A percentile compares a stretch with the other conserved stretches of the same genome.
phyloP scores from a whole-genome alignment of 805 yeast genomes.

The Yarrowia yakushimensis region DNA sequence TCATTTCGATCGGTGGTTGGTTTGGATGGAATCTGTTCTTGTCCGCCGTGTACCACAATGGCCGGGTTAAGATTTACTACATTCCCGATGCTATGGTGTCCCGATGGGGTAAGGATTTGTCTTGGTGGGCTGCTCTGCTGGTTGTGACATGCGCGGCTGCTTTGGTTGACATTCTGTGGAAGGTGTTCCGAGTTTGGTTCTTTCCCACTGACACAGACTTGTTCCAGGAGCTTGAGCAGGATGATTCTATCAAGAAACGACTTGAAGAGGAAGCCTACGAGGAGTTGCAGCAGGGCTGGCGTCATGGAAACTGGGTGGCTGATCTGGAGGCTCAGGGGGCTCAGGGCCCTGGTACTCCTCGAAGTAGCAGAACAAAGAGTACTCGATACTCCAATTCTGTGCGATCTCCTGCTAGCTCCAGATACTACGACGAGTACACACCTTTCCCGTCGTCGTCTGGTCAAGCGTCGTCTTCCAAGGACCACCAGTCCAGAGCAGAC shows the following conservation, averaged over 20 bases:
- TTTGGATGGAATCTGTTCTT: slow-evolving; percentile 69
- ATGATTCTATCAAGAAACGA: slow-evolving; percentile 57
- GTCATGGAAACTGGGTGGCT: slow-evolving; percentile 21
- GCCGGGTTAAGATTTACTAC: slow-evolving; percentile 45
- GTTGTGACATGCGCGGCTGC: slow-evolving; percentile 57
- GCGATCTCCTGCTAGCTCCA: slow-evolving; percentile 5
- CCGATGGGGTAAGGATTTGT: slow-evolving; percentile 72
- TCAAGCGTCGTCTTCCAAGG: neutral
- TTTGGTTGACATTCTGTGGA: slow-evolving; percentile 61
- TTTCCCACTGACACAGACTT: slow-evolving; percentile 72
- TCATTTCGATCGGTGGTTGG: slow-evolving; percentile 81
- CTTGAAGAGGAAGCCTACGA: slow-evolving; percentile 70
- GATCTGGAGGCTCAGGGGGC: slow-evolving; percentile 20
- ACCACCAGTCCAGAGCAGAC: slow-evolving; percentile 24
- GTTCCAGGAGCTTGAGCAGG: slow-evolving; percentile 74
- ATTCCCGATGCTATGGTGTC: slow-evolving; percentile 66
- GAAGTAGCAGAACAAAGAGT: slow-evolving; percentile 21
- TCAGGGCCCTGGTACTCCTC: slow-evolving; percentile 7
- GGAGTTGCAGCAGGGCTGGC: slow-evolving; percentile 46
- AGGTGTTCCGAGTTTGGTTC: slow-evolving; percentile 53
- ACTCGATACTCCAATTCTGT: slow-evolving; percentile 11
- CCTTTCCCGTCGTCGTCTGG: slow-evolving; percentile 7
- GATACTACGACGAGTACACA: slow-evolving; percentile 12
- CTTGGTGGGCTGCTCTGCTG: slow-evolving; percentile 81
- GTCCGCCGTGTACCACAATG: slow-evolving; percentile 14